Evolutionary conservation across 2,329 filamentous ascomycete genomes (phyloP).

Genomic region (Pseudocercospora eumusae): DNA sequence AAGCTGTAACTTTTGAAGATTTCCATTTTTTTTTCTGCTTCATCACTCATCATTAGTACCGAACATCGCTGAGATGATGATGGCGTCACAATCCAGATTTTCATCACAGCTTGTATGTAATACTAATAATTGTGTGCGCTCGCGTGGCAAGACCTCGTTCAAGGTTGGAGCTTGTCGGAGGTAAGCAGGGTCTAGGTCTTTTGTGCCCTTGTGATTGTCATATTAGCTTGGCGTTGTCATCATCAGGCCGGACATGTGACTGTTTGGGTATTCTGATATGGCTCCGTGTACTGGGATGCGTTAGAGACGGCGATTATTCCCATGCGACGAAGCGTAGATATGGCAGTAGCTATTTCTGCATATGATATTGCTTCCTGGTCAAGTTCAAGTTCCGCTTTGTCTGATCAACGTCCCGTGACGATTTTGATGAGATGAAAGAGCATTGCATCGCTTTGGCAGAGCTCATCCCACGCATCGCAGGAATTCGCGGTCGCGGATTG

Average conservation of each 20-base stretch:
- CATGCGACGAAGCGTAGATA: neutral
- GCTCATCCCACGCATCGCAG: neutral
- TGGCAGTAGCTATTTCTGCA: neutral
- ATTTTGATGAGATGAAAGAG: neutral
- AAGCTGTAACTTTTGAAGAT: no score
- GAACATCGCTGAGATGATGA: slow-evolving; percentile 1
- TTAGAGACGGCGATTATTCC: no score
- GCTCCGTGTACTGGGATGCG: neutral
- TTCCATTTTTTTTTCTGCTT: no score
- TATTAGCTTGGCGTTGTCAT: slow-evolving; percentile 7
- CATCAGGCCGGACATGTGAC: neutral
- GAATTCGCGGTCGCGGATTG: neutral
- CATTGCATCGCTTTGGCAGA: neutral
- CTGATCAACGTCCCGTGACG: neutral
- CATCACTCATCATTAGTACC: no score
- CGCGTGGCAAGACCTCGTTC: neutral
- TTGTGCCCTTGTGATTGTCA: neutral
- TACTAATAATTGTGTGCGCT: no score
- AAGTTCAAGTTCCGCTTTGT: neutral
- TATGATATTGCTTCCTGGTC: neutral
- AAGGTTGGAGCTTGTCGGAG: slow-evolving; percentile 3
- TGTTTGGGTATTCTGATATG: neutral
- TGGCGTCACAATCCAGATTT: neutral
- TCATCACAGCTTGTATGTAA: no score
- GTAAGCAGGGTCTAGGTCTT: neutral